Evolutionary conservation across 345 rosid genomes (phyloP).

Genomic region (Firmiana major): DNA sequence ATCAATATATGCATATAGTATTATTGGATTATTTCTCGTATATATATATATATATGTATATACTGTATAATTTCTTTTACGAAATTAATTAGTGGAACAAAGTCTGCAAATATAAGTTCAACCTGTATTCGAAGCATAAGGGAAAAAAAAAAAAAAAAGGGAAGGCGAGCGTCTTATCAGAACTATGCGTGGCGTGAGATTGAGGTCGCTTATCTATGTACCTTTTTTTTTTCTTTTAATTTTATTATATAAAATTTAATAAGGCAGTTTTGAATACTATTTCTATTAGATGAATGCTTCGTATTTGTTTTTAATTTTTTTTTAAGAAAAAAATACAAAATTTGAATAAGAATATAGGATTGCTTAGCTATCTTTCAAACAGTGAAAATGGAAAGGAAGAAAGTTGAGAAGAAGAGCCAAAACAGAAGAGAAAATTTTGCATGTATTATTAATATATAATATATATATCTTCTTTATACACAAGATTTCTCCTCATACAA

Average conservation of each 20-base stretch:
- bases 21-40: background rate
- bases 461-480: background rate
- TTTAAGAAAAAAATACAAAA: too few relatives aligned
- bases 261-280: too few relatives aligned
- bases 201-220: background rate
- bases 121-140: background rate
- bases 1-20: background rate
- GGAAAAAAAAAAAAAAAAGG: background rate
- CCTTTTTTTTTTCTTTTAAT: background rate
- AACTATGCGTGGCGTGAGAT: constrained; percentile 9
- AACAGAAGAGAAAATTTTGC: background rate
- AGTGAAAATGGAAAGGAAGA: too few relatives aligned
- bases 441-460: background rate
- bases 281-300: background rate
- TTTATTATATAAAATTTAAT: background rate
- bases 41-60: background rate
- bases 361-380: too few relatives aligned
- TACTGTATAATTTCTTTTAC: too few relatives aligned
- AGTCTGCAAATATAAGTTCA: background rate
- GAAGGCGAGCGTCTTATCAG: background rate
- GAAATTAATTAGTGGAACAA: background rate
- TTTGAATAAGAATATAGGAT: too few relatives aligned
- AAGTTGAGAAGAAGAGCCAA: background rate
- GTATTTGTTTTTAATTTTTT: background rate
- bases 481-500: background rate